phyloP scores from a whole-genome alignment of 768 basidiomycete genomes.

The Agrocybe chaxingu region DNA sequence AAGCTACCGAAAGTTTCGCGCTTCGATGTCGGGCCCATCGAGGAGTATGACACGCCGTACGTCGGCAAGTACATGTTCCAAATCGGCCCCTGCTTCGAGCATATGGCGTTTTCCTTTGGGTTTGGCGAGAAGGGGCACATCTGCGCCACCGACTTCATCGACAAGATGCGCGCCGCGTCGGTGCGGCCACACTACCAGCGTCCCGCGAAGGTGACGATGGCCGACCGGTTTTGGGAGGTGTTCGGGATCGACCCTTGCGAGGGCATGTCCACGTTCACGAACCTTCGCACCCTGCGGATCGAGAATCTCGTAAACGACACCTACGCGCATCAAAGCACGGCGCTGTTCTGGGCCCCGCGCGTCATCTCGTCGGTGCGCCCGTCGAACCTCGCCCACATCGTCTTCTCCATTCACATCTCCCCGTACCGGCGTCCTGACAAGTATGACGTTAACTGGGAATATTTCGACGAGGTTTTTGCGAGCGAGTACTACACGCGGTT shows the following conservation, averaged over 20 bases:
- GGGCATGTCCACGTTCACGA: background rate
- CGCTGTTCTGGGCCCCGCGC: conserved; percentile 8
- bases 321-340: conserved; percentile 4
- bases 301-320: conserved; percentile 5
- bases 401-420: conserved; percentile 6
- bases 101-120: conserved; percentile 6
- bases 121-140: conserved; percentile 5
- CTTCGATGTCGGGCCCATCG: conserved; percentile 10
- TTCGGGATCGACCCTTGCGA: conserved; percentile 7
- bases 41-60: conserved; percentile 1
- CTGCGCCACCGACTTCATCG: background rate
- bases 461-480: conserved; percentile 8
- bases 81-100: conserved; percentile 1
- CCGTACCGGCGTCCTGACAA: conserved; percentile 7
- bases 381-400: background rate
- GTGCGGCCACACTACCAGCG: background rate
- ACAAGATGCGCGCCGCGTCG: background rate
- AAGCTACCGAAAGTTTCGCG: background rate
- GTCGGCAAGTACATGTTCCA: conserved; percentile 4
- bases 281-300: conserved; percentile 7
- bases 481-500: conserved; percentile 4
- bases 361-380: conserved; percentile 7
- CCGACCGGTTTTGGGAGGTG: background rate
- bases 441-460: conserved; percentile 11
- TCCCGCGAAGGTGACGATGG: background rate